Percentiles rank a stretch among this genome's conserved stretches.
phyloP scores from a whole-genome alignment of 1,284 basidiomycete genomes.

The Farysia itapuensis region DNA sequence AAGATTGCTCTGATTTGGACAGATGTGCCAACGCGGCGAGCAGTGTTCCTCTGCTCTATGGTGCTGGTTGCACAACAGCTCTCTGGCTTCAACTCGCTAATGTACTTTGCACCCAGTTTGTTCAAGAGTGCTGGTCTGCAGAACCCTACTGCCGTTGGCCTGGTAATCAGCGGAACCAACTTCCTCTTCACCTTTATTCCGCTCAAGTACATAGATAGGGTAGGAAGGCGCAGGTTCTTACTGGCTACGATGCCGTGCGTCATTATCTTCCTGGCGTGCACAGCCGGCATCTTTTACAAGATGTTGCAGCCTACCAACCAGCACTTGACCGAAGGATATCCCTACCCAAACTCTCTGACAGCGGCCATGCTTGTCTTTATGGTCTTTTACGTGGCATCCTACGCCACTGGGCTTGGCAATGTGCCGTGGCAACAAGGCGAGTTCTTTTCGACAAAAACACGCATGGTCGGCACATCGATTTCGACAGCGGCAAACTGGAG shows the following conservation, averaged over 20 bases:
- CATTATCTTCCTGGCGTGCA: constrained; percentile 71
- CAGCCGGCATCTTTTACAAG: constrained; percentile 74
- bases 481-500: constrained; percentile 80
- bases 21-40: constrained; percentile 22
- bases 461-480: constrained; percentile 72
- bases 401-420: constrained; percentile 69
- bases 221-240: constrained; percentile 77
- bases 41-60: constrained; percentile 27
- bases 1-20: constrained; percentile 28
- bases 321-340: constrained; percentile 68
- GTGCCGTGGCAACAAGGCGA: constrained; percentile 87
- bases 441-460: constrained; percentile 69
- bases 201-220: constrained; percentile 72
- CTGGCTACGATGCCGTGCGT: constrained; percentile 76
- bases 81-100: constrained; percentile 61
- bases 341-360: constrained; percentile 71
- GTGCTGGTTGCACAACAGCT: constrained; percentile 53
- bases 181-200: constrained; percentile 80
- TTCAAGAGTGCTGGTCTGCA: constrained; percentile 59
- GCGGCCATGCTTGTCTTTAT: constrained; percentile 74
- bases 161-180: constrained; percentile 60
- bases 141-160: constrained; percentile 55
- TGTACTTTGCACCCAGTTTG: constrained; percentile 60
- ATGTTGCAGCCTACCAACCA: constrained; percentile 71
- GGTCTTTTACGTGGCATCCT: constrained; percentile 79